Percentiles rank a stretch among this genome's conserved stretches.
Conservation (phyloP, 257 asterid genomes). For the Anisodus acutangulus region DNA sequence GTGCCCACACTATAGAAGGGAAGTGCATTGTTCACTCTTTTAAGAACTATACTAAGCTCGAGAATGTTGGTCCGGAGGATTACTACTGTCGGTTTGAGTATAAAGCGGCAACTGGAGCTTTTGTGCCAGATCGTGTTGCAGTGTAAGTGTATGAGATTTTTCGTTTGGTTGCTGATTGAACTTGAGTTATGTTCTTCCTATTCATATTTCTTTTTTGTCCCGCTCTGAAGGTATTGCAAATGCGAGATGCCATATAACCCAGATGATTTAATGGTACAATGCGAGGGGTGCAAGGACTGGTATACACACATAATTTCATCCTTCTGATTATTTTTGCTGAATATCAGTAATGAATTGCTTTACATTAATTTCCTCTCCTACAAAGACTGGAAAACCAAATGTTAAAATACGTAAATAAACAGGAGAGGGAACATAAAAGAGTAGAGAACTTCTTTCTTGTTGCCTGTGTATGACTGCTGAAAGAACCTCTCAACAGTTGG, state of each 20-base stretch:
- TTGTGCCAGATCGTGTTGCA: slow-evolving; percentile 63
- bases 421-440: neutral
- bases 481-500: slow-evolving; percentile 18
- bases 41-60: slow-evolving; percentile 60
- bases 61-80: slow-evolving; percentile 56
- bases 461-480: neutral
- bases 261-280: slow-evolving; percentile 72
- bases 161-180: slow-evolving; percentile 15
- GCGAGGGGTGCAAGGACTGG: slow-evolving; percentile 80
- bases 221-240: slow-evolving; percentile 64
- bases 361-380: neutral
- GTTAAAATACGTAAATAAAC: neutral
- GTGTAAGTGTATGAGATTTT: slow-evolving; percentile 53
- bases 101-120: slow-evolving; percentile 57
- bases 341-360: neutral
- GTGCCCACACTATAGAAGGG: slow-evolving; percentile 66
- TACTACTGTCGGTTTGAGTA: slow-evolving; percentile 66
- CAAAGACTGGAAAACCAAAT: neutral
- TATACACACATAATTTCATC: slow-evolving; percentile 34
- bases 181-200: neutral
- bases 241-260: slow-evolving; percentile 84
- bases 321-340: neutral
- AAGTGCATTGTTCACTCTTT: slow-evolving; percentile 66
- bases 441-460: neutral
- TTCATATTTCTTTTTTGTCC: neutral